phyloP scores from a whole-genome alignment of 2,329 filamentous ascomycete genomes.

The Pseudogymnoascus sp. region DNA sequence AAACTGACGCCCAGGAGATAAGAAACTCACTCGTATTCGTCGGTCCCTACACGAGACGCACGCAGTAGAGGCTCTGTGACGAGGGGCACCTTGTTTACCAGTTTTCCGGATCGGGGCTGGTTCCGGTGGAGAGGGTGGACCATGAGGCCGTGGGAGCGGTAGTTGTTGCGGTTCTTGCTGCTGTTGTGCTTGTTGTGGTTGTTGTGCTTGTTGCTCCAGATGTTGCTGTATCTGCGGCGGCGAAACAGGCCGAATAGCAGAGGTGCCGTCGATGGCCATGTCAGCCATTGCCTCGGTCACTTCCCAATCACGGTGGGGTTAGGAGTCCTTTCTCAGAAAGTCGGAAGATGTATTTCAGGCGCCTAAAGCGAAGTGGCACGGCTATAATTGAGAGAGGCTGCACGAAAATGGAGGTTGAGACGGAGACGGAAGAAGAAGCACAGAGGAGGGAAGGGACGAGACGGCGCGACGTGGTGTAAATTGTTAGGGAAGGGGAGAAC shows the following conservation, averaged over 20 bases:
- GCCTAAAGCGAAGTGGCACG: background rate
- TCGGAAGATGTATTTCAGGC: background rate
- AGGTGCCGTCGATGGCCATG: background rate
- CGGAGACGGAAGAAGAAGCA: background rate
- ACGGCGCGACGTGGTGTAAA: background rate
- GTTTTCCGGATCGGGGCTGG: slow-evolving; percentile 14
- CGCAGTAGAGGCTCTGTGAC: slow-evolving; percentile 48
- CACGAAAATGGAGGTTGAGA: background rate
- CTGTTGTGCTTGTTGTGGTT: background rate
- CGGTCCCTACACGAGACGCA: slow-evolving; percentile 48
- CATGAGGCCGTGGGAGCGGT: too few relatives aligned
- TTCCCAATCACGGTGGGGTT: background rate
- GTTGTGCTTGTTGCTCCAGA: background rate
- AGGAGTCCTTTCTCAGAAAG: background rate
- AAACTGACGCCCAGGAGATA: background rate
- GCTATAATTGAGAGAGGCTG: background rate
- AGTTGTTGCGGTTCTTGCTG: too few relatives aligned
- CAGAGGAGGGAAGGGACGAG: background rate
- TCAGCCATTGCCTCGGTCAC: background rate
- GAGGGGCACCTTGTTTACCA: slow-evolving; percentile 21
- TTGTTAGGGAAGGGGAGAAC: background rate
- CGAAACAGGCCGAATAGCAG: background rate
- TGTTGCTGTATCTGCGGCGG: background rate
- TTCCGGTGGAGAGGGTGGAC: slow-evolving; percentile 7
- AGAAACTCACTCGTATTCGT: slow-evolving; percentile 34